Conservation (phyloP, 495 filamentous ascomycete species). For the Rhypophila decipiens region DNA sequence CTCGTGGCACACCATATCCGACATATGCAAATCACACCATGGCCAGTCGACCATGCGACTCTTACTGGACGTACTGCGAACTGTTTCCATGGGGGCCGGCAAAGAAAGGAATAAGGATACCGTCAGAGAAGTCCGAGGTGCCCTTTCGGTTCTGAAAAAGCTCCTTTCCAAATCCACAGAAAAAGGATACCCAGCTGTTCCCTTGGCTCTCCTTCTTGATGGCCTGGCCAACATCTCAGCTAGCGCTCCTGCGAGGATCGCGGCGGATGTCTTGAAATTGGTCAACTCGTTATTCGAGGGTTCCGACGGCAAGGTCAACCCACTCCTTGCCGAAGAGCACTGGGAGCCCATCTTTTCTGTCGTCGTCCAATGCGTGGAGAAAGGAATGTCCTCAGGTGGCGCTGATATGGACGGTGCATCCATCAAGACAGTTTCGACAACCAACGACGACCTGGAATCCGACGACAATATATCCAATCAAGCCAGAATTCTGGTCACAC, state of each 20-base stretch:
- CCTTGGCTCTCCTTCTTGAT: conserved; percentile 49
- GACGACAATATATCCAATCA: conserved; percentile 33
- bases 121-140: conserved; percentile 56
- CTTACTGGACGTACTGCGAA: conserved; percentile 56
- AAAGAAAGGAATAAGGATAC: conserved; percentile 48
- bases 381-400: conserved; percentile 19
- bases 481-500: conserved; percentile 27
- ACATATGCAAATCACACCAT: conserved; percentile 72
- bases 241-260: conserved; percentile 41
- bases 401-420: conserved; percentile 5
- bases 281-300: conserved; percentile 45
- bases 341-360: conserved; percentile 47
- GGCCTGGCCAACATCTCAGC: conserved; percentile 54
- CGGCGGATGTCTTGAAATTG: conserved; percentile 50
- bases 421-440: not conserved
- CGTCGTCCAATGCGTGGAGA: conserved; percentile 36
- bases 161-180: conserved; percentile 51
- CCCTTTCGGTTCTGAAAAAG: conserved; percentile 63
- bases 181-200: conserved; percentile 57
- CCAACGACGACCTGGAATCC: conserved; percentile 18
- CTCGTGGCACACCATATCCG: conserved; percentile 70
- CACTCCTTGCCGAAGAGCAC: conserved; percentile 45
- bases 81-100: conserved; percentile 38
- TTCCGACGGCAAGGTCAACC: conserved; percentile 33
- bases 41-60: conserved; percentile 62